phyloP scores from a whole-genome alignment of 371 early-diverging fungal genomes.

The Haplosporangium sp. region DNA sequence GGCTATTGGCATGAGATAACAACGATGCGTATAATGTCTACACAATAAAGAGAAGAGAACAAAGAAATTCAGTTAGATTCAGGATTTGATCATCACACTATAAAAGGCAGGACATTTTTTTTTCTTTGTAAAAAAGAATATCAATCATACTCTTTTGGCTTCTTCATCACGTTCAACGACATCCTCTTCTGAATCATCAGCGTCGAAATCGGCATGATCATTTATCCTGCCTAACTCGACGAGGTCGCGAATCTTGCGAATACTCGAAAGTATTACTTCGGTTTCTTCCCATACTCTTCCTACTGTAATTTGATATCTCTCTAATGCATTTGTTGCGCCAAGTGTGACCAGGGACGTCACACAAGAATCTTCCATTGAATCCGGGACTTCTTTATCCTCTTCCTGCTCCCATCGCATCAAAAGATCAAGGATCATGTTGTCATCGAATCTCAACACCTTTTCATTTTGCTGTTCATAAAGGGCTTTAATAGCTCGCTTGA shows the following conservation, averaged over 20 bases:
- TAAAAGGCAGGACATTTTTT: not conserved
- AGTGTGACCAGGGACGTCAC: conserved; percentile 41
- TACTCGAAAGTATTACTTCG: conserved; percentile 31
- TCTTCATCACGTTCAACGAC: conserved; percentile 25
- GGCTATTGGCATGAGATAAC: conserved; percentile 32
- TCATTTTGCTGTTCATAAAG: conserved; percentile 56
- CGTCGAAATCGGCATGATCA: conserved; percentile 35
- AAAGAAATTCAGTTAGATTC: not conserved
- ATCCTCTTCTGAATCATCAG: conserved; percentile 52
- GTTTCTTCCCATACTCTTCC: conserved; percentile 52
- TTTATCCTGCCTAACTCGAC: conserved; percentile 46
- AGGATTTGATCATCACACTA: too few relatives aligned
- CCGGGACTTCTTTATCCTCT: conserved; percentile 24
- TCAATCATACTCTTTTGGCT: conserved; percentile 25
- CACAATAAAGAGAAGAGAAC: not conserved
- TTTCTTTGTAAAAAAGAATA: not conserved
- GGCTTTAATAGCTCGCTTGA: conserved; percentile 35
- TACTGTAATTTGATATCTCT: conserved; percentile 45
- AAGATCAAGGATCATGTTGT: conserved; percentile 44
- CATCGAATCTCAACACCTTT: conserved; percentile 50
- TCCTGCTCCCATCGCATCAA: conserved; percentile 52
- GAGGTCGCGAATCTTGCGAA: conserved; percentile 49
- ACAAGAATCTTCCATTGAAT: conserved; percentile 20
- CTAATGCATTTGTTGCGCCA: conserved; percentile 47
- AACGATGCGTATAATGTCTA: conserved; percentile 40